A percentile compares a stretch with the other conserved stretches of the same genome.
Conservation (phyloP, 2,329 filamentous ascomycete genomes). For the Daldinia eschscholtzii region DNA sequence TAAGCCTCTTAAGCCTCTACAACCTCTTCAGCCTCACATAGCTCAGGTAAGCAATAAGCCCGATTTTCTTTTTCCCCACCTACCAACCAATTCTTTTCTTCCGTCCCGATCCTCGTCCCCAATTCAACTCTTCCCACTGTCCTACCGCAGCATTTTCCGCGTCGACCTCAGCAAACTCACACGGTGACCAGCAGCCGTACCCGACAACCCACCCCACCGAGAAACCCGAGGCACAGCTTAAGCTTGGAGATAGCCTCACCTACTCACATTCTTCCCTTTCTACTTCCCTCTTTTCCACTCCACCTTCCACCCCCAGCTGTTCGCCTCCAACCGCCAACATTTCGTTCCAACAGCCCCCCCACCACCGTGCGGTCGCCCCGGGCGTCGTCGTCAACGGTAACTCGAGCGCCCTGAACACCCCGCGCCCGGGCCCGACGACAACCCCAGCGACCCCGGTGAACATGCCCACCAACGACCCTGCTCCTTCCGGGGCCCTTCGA, state of each 20-base stretch:
- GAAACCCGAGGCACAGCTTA: conserved; percentile 15
- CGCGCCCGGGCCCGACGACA: conserved; percentile 46
- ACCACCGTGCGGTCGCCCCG: conserved; percentile 53
- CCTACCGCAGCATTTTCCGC: conserved; percentile 30
- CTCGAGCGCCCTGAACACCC: conserved; percentile 50
- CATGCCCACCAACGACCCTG: conserved; percentile 46
- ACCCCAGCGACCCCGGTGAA: conserved; percentile 48
- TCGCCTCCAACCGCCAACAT: conserved; percentile 52
- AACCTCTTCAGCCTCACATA: conserved; percentile 1
- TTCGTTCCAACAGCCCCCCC: conserved; percentile 53
- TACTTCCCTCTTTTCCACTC: conserved; percentile 33
- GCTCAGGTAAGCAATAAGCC: conserved; percentile 18
- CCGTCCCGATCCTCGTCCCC: conserved; percentile 21
- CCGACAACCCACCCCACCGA: conserved; percentile 34
- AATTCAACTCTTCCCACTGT: conserved; percentile 35
- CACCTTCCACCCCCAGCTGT: conserved; percentile 45
- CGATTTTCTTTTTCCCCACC: conserved; percentile 12
- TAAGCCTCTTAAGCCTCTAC: not conserved
- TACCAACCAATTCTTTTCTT: conserved; percentile 29
- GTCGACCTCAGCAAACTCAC: conserved; percentile 36
- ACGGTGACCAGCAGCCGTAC: conserved; percentile 36
- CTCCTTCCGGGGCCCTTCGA: conserved; percentile 41
- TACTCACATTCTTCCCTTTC: not conserved
- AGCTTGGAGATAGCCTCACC: conserved; percentile 24
- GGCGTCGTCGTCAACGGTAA: conserved; percentile 51